Evolutionary conservation across 805 yeast genomes (phyloP), one percentile per base, ranked within the genome.

Genomic region (Candida ortonii): DNA sequence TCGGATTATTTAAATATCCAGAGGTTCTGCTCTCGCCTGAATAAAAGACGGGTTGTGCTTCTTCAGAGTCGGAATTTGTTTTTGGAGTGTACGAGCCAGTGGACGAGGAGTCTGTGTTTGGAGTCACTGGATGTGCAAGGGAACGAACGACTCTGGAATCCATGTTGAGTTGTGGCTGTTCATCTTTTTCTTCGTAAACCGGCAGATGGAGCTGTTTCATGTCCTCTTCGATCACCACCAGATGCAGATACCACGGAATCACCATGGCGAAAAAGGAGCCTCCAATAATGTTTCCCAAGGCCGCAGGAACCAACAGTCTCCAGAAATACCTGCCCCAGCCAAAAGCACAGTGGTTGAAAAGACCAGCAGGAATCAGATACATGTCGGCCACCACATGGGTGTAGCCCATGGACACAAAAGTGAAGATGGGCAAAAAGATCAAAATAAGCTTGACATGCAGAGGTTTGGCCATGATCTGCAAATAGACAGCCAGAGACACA

Each of bases 341-440:
- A 7, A 79, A 62, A 2, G 75, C 70, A 1, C 85, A 83, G 11
- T 80, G 75, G 56, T 81, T 82, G 30, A 84, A 66, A 52, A 83
- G 59, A 0, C 85, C 94, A 43, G 77, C 73, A 7, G 80, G 76
- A 4, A 80, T 53, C 34, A 82, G 46, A 45, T 67, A 79, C 93
- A 85, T 83, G 55, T 85, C 95, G 1, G 94, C 95, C 7, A 85
- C 87, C 1, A 78, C 76, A 53, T 85, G 94, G 2, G 85, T 77
- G 58, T 78, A 85, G 0, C 94, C 93, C 67, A 80, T 65, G 1
- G 80, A 49, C n/a, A 83, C 93, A 57, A 85, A 83, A 0, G 89
- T 77, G 57, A 83, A 82, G 11, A 84, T 68, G 1, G 95, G 95
- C 14, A 84, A 53, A 11, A 67, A 50, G 64, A 84, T 71, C 64